Evolutionary conservation across 176 grass and related monocot species (phyloP).

Genomic region (Musa troglodytarum): DNA sequence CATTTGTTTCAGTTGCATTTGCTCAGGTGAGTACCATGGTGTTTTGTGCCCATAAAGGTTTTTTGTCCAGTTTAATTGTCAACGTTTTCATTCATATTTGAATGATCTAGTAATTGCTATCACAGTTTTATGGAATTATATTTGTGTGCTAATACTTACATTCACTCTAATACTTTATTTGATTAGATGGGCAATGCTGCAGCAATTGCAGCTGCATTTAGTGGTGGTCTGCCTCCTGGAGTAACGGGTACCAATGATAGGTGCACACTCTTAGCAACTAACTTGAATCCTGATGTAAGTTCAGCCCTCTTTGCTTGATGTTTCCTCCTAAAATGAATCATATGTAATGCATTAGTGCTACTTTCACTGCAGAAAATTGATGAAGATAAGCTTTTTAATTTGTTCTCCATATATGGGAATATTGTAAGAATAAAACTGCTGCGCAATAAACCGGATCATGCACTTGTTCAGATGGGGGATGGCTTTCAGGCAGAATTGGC

Average conservation of each 20-base stretch:
- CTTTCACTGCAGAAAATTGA: constrained; percentile 65
- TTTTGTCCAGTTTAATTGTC: not conserved
- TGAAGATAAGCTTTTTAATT: constrained; percentile 93
- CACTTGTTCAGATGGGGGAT: constrained; percentile 90
- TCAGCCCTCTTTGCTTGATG: constrained; percentile 4
- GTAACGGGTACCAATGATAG: constrained; percentile 70
- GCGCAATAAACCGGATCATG: constrained; percentile 89
- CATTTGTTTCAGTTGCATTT: constrained; percentile 49
- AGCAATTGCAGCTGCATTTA: constrained; percentile 72
- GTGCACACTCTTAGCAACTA: constrained; percentile 87
- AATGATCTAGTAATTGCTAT: no score
- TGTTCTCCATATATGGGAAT: constrained; percentile 97
- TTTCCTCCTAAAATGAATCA: not conserved
- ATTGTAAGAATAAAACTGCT: constrained; percentile 85
- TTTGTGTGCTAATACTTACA: no score
- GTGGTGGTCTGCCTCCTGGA: constrained; percentile 58
- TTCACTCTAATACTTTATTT: constrained; percentile 10
- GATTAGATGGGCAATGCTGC: constrained; percentile 62
- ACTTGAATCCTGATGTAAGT: constrained; percentile 94
- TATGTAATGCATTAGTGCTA: constrained; percentile 1
- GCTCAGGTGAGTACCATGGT: constrained; percentile 47
- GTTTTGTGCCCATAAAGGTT: constrained; percentile 3
- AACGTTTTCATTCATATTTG: not conserved
- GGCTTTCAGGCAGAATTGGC: constrained; percentile 93
- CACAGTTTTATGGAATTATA: no score